These are phyloP conservation scores for Trichoderma guizhouense DNA, from an alignment of 2,329 filamentous ascomycete genomes.

Conservation along the genomic window DNA sequence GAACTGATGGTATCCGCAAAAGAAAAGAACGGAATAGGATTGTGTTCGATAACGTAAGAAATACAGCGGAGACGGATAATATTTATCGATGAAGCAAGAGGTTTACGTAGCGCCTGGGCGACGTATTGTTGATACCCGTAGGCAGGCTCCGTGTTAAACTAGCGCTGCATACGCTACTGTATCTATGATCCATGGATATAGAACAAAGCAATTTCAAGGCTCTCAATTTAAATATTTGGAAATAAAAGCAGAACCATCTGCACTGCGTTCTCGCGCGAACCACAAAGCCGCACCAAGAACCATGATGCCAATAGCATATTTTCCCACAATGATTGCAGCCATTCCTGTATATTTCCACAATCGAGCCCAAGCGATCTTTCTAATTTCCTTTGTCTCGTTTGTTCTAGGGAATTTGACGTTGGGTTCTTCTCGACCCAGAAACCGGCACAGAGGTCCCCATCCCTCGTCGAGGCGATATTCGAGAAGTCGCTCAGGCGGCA, in stretches of 20 bases:
- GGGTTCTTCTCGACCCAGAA: constrained; percentile 34
- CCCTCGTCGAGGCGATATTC: constrained; percentile 33
- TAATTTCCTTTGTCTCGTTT: constrained; percentile 29
- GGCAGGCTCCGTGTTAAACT: too few species aligned
- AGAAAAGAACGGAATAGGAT: too few species aligned
- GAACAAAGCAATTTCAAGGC: neutral
- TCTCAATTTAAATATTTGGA: neutral
- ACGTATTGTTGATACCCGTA: too few species aligned
- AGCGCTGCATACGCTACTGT: neutral
- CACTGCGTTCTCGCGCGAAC: neutral
- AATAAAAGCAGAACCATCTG: neutral
- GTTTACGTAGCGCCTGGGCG: too few species aligned
- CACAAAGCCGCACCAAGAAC: neutral
- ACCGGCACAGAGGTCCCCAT: constrained; percentile 37
- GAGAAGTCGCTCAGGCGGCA: constrained; percentile 27
- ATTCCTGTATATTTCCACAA: neutral
- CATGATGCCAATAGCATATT: neutral
- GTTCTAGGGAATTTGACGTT: constrained; percentile 31
- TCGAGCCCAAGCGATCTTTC: neutral
- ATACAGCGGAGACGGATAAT: too few species aligned
- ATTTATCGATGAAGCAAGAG: too few species aligned
- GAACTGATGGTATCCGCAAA: too few species aligned
- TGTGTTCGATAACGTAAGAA: too few species aligned
- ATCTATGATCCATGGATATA: neutral
- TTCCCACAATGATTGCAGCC: neutral